phyloP scores from a whole-genome alignment of 2,329 filamentous ascomycete species.

The Colletotrichum karsti region DNA sequence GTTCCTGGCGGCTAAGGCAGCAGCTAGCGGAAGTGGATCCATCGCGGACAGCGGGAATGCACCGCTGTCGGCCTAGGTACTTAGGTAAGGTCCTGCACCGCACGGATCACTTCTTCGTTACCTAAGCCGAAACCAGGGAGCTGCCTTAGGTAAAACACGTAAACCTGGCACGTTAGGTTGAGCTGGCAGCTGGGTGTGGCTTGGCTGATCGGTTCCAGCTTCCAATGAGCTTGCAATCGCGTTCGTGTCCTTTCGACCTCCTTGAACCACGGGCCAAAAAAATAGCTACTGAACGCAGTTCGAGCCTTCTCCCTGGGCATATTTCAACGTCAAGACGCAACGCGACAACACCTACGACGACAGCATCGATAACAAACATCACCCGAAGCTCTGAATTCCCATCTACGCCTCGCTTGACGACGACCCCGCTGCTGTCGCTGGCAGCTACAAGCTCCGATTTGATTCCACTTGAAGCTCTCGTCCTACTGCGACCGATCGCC shows the following conservation, averaged over 20 bases:
- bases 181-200: background rate
- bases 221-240: slow-evolving; percentile 35
- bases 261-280: slow-evolving; percentile 3
- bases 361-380: background rate
- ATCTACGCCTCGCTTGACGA: background rate
- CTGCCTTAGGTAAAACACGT: background rate
- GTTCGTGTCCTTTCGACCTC: slow-evolving; percentile 35
- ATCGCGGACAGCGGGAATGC: background rate
- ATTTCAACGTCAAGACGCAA: background rate
- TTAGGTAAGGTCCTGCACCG: background rate
- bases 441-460: slow-evolving; percentile 22
- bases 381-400: background rate
- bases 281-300: slow-evolving; percentile 14
- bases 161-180: background rate
- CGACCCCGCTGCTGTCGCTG: slow-evolving; percentile 12
- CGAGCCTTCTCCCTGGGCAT: slow-evolving; percentile 16
- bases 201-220: slow-evolving; percentile 19
- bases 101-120: background rate
- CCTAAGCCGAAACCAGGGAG: slow-evolving; percentile 4
- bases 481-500: slow-evolving; percentile 15
- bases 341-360: background rate
- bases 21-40: background rate
- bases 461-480: slow-evolving; percentile 3
- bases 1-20: slow-evolving; percentile 19
- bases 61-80: too few relatives aligned